Percentiles rank a stretch among this genome's conserved stretches.
phyloP scores from a whole-genome alignment of 2,329 filamentous ascomycete genomes.

The Grosmannia serpens region DNA sequence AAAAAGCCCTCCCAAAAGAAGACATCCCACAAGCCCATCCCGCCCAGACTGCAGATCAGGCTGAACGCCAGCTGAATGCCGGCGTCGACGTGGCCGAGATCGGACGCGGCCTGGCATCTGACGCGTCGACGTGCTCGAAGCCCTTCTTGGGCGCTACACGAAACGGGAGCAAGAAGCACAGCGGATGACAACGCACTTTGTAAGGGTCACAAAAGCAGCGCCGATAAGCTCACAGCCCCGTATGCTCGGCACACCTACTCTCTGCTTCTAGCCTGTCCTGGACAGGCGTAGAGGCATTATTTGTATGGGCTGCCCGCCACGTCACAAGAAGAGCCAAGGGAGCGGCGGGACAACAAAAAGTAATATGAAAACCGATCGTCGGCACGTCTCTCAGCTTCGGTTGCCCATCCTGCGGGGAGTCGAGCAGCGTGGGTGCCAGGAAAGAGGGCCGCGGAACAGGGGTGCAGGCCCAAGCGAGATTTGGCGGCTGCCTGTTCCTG shows the following conservation, averaged over 20 bases:
- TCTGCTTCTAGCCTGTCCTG: not conserved
- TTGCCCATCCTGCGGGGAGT: not conserved
- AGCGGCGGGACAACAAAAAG: too few relatives aligned
- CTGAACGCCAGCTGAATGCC: conserved; percentile 80
- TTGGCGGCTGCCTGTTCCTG: not conserved
- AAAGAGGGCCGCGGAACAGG: not conserved
- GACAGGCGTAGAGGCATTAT: not conserved
- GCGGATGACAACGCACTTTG: too few relatives aligned
- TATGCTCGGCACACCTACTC: not conserved
- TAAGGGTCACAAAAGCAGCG: too few relatives aligned
- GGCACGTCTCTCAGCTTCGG: not conserved
- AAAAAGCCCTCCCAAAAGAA: conserved; percentile 60
- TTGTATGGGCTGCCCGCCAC: not conserved
- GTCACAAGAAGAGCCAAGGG: not conserved
- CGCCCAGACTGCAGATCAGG: conserved; percentile 64
- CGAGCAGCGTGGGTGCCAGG: not conserved
- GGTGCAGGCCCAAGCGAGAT: not conserved
- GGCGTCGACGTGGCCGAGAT: conserved; percentile 71
- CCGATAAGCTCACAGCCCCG: too few relatives aligned
- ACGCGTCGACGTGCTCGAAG: conserved; percentile 62
- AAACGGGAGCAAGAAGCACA: not conserved
- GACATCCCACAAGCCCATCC: conserved; percentile 58
- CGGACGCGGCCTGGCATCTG: conserved; percentile 53
- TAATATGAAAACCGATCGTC: too few relatives aligned
- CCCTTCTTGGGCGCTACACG: conserved; percentile 52